A percentile compares a stretch with the other conserved stretches of the same genome.
phyloP scores from a whole-genome alignment of 305 asterid species.

The Petunia hybrid region DNA sequence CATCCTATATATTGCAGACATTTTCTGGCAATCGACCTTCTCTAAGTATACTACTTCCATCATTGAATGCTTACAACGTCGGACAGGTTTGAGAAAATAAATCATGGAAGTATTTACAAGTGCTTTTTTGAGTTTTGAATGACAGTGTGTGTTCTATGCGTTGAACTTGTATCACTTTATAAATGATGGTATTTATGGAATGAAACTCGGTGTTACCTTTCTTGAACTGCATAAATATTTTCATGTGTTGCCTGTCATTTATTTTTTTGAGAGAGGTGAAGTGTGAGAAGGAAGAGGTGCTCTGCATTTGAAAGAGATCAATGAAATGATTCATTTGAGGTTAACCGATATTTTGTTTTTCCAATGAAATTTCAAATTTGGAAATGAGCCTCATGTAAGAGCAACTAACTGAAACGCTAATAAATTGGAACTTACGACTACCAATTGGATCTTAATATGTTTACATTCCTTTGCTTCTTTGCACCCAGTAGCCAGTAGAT shows the following conservation, averaged over 20 bases:
- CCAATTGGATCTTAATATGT: not conserved
- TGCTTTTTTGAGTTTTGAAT: conserved; percentile 5
- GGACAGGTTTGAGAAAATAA: conserved; percentile 74
- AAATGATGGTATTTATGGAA: not conserved
- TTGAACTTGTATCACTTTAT: conserved; percentile 1
- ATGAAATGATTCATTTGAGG: conserved; percentile 1
- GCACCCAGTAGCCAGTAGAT: not conserved
- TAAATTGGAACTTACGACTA: not conserved
- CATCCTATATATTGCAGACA: conserved; percentile 58
- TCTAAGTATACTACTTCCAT: conserved; percentile 91
- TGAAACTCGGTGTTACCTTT: conserved; percentile 6
- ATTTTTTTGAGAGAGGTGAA: not conserved
- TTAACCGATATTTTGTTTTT: not conserved
- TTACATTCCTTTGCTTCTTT: not conserved
- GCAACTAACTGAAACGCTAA: not conserved
- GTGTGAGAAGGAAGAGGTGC: not conserved
- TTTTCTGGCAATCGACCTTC: conserved; percentile 98
- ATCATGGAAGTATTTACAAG: not conserved
- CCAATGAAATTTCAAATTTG: not conserved
- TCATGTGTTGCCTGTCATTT: not conserved
- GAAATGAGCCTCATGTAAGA: not conserved
- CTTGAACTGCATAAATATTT: conserved; percentile 20
- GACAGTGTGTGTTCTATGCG: not conserved
- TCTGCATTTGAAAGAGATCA: conserved; percentile 10
- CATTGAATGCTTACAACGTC: conserved; percentile 81